Evolutionary conservation across 768 basidiomycete genomes (phyloP), one percentile per base, ranked within the genome.

Genomic region (Mycena belliarum): DNA sequence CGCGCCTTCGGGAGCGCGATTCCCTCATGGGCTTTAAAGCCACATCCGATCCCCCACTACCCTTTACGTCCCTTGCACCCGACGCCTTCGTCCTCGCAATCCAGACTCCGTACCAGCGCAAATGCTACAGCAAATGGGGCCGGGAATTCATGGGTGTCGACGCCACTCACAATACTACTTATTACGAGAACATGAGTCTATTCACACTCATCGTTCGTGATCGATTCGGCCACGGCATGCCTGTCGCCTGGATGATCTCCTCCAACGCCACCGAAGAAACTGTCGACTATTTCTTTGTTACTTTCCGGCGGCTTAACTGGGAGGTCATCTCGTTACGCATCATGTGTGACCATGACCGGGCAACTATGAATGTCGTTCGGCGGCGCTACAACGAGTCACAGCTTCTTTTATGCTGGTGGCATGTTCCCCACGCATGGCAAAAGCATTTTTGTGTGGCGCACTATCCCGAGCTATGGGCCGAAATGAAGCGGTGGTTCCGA

Each of bases 381-480:
- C 21, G 15, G 10, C 40, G 29, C 15, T 61, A 40, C 44, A 15
- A 26, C 25, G 29, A 37, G 15, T 50, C 53, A 3, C 24, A 44
- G 23, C 12, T 61, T 18, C 21, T 49, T 6, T n/a, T 60, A 21
- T 60, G 58, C 52, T 64, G 63, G 63, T 61, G 63, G 60, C 63
- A 64, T 38, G 63, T 61, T 16, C 60, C 61, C 16, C 63, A 61
- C 38, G 63, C 63, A 16, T 64, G 63, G 63, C 55, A 58, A 37
- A 25, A 64, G 42, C 60, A 61, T 33, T 44, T 64, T 14, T 24
- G 23, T 10, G 49, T 40, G 0, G 33, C 21, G 4, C 43, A 51
- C 11, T 55, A 54, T 47, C 55, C 60, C 7, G 52, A 64, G n/a
- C 29, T 61, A 6, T 64, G 63, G 63, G 41, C 24, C 14, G 38